Conservation (phyloP, 148 eudicot species). For the Vaccinium corymbosum region DNA sequence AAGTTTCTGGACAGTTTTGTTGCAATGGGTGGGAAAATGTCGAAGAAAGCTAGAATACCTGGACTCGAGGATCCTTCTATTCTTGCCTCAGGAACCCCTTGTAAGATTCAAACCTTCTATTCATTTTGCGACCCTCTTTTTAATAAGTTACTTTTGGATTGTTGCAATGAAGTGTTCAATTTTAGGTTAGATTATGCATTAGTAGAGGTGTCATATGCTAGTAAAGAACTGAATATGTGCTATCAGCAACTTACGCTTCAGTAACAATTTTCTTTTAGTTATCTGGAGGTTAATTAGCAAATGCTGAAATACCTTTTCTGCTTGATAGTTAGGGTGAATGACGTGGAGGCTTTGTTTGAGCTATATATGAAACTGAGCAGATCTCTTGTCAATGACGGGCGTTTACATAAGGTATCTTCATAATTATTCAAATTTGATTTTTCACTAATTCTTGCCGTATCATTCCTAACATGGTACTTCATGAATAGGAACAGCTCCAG, state of each 20-base stretch:
- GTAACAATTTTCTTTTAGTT: not conserved
- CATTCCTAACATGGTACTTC: not conserved
- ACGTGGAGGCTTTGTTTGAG: constrained; percentile 41
- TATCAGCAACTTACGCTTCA: no score
- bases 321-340: constrained; percentile 38
- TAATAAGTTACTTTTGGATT: not conserved
- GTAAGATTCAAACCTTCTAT: constrained; percentile 28
- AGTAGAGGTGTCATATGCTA: not conserved
- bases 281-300: not conserved
- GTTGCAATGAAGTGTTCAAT: no score
- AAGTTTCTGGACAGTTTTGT: not conserved
- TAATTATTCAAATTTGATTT: not conserved
- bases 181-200: not conserved
- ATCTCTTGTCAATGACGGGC: constrained; percentile 35
- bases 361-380: constrained; percentile 34
- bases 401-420: constrained; percentile 36
- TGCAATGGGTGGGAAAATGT: constrained; percentile 10
- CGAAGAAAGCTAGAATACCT: constrained; percentile 20
- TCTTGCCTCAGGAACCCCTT: constrained; percentile 41
- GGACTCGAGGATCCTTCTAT: constrained; percentile 13
- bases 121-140: not conserved
- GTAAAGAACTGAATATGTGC: not conserved
- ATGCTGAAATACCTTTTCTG: not conserved
- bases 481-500: constrained; percentile 37
- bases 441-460: not conserved